Evolutionary conservation across 2,329 filamentous ascomycete genomes (phyloP).

Genomic region (Sarocladium oryzae): DNA sequence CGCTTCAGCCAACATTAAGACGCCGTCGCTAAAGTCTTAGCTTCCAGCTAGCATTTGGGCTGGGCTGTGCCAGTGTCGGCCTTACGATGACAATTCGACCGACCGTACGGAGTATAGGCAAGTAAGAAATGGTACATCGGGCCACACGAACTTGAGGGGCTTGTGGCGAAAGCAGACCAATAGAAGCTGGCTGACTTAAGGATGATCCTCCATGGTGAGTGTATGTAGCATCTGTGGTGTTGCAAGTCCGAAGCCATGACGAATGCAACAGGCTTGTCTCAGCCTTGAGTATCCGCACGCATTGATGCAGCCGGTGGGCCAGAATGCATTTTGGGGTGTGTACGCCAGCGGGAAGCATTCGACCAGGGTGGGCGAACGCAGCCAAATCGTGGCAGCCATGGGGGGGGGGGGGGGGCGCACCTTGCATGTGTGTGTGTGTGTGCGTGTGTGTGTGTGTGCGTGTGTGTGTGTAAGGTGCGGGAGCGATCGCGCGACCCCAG

Average conservation of each 20-base stretch:
- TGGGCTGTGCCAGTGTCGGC: not conserved
- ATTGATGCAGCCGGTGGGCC: slow-evolving; percentile 2
- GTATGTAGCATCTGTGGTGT: not conserved
- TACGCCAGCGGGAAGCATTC: not conserved
- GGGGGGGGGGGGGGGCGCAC: too few relatives aligned
- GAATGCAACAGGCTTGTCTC: slow-evolving; percentile 3
- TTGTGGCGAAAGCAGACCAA: not conserved
- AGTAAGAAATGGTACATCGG: not conserved
- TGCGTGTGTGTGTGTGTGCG: slow-evolving; percentile 11
- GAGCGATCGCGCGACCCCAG: slow-evolving; percentile 16
- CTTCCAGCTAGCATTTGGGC: not conserved
- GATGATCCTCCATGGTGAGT: not conserved
- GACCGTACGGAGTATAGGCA: not conserved
- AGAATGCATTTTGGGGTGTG: not conserved
- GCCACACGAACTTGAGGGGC: not conserved
- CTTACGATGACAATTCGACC: not conserved
- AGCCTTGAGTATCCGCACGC: slow-evolving; percentile 5
- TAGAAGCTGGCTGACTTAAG: not conserved
- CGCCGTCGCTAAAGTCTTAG: slow-evolving; percentile 1
- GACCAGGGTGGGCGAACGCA: slow-evolving; percentile 8
- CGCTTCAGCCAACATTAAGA: not conserved
- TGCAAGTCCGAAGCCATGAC: not conserved
- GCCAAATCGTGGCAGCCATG: slow-evolving; percentile 3
- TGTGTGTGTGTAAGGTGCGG: slow-evolving; percentile 15
- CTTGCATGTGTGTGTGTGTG: slow-evolving; percentile 7